Evolutionary conservation across 1,284 basidiomycete genomes (phyloP).

Genomic region (Fomes fomentarius): DNA sequence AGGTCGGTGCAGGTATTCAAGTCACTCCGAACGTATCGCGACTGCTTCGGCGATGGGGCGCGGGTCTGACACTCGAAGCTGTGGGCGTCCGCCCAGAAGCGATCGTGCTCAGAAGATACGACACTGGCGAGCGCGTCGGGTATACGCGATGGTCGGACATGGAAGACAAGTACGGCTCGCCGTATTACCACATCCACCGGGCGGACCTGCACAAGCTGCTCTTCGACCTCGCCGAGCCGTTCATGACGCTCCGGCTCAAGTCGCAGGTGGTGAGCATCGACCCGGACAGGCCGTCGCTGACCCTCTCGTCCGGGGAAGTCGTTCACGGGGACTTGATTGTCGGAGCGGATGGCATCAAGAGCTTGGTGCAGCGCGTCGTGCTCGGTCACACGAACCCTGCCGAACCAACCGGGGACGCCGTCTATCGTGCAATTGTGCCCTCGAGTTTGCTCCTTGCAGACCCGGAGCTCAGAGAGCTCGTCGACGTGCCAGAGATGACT

Average conservation of each 20-base stretch:
- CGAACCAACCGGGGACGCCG: conserved; percentile 56
- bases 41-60: conserved; percentile 46
- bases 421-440: conserved; percentile 51
- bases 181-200: conserved; percentile 58
- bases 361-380: conserved; percentile 52
- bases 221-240: conserved; percentile 47
- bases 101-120: conserved; percentile 45
- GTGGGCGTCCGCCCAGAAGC: conserved; percentile 44
- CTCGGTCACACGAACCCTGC: conserved; percentile 35
- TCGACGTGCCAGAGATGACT: conserved; percentile 45
- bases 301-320: conserved; percentile 41
- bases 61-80: conserved; percentile 37
- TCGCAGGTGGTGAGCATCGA: conserved; percentile 48
- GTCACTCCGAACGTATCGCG: conserved; percentile 49
- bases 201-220: conserved; percentile 59
- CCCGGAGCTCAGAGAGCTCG: conserved; percentile 48
- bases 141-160: conserved; percentile 42
- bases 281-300: conserved; percentile 36
- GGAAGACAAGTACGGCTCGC: conserved; percentile 45
- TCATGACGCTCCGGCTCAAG: conserved; percentile 47
- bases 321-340: conserved; percentile 44
- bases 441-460: conserved; percentile 48
- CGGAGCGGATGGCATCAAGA: conserved; percentile 53
- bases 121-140: conserved; percentile 45
- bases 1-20: conserved; percentile 57